phyloP scores from a whole-genome alignment of 2,329 filamentous ascomycete species.

The Juglanconis sp. region DNA sequence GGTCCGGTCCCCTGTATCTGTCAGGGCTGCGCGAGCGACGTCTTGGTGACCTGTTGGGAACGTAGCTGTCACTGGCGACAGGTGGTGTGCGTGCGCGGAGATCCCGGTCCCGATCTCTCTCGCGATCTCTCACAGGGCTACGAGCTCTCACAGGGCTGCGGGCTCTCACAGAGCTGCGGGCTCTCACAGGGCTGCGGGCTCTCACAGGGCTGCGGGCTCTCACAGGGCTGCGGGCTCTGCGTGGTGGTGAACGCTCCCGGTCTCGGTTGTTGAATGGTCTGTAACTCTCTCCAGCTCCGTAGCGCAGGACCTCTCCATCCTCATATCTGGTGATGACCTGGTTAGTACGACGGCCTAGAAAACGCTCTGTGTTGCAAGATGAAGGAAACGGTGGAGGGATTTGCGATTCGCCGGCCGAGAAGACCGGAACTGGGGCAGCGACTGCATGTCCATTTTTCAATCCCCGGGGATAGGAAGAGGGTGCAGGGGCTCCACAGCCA shows the following conservation, averaged over 20 bases:
- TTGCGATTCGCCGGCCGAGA: background rate
- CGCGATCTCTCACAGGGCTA: conserved; percentile 29
- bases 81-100: conserved; percentile 26
- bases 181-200: conserved; percentile 28
- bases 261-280: conserved; percentile 49
- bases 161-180: conserved; percentile 24
- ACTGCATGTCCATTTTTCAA: too few relatives aligned
- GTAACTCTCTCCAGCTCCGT: conserved; percentile 61
- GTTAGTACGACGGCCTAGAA: conserved; percentile 18
- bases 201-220: conserved; percentile 28
- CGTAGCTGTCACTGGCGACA: conserved; percentile 37
- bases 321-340: conserved; percentile 44
- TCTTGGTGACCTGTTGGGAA: conserved; percentile 38
- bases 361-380: background rate
- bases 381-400: background rate
- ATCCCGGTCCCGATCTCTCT: conserved; percentile 32
- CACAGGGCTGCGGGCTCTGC: conserved; percentile 23
- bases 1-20: conserved; percentile 36
- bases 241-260: conserved; percentile 25
- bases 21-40: conserved; percentile 41
- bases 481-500: too few relatives aligned
- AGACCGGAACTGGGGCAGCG: too few relatives aligned
- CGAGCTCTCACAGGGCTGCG: conserved; percentile 28
- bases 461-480: too few relatives aligned
- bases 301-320: conserved; percentile 60